Conservation (phyloP, 2,329 filamentous ascomycete species). For the Pleurostoma richardsiae region DNA sequence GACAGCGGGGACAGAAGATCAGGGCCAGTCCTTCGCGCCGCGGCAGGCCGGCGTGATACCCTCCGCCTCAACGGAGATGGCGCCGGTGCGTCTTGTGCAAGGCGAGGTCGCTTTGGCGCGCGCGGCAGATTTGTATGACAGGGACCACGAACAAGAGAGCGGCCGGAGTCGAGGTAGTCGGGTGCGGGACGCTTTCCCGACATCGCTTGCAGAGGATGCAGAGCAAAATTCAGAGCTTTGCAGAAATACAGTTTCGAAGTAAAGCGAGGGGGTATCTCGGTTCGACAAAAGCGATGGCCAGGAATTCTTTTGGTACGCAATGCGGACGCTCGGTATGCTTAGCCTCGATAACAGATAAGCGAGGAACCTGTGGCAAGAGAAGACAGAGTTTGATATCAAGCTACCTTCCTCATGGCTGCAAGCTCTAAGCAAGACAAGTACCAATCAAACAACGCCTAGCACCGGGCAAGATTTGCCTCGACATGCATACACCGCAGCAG, state of each 20-base stretch:
- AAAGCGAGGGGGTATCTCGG: no score
- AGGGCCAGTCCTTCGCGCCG: constrained; percentile 2
- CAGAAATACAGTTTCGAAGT: not conserved
- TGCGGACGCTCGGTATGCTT: no score
- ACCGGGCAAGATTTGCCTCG: no score
- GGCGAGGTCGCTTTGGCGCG: constrained; percentile 2
- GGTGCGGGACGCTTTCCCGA: constrained; percentile 3
- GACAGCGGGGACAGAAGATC: constrained; percentile 72
- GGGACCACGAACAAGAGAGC: not conserved
- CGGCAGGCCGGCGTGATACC: not conserved
- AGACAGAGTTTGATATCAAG: no score
- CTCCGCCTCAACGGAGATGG: not conserved
- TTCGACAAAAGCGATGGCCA: no score
- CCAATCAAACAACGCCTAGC: no score
- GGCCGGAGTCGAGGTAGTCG: not conserved
- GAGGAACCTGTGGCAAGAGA: no score
- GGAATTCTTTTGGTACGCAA: no score
- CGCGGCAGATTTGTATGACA: not conserved
- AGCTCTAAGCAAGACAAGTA: no score
- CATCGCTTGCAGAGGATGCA: constrained; percentile 1
- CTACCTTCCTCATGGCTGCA: no score
- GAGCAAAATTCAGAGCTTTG: not conserved
- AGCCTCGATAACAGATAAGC: no score
- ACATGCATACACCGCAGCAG: no score
- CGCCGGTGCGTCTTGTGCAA: not conserved